phyloP scores from a whole-genome alignment of 2,329 filamentous ascomycete genomes.

The Hirsutella rhossiliensis region DNA sequence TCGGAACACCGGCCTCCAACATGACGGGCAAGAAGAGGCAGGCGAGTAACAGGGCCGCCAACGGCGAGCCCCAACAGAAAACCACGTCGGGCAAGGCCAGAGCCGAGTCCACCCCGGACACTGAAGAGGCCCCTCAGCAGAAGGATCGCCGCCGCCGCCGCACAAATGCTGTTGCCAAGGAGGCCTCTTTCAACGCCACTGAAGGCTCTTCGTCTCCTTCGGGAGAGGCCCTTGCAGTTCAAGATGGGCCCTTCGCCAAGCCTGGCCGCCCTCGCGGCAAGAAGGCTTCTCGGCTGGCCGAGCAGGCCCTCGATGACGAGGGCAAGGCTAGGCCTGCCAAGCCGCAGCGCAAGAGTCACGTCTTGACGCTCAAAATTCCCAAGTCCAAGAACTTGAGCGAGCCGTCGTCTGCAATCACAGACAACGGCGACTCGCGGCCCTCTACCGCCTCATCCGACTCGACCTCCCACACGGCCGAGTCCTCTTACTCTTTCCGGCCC shows the following conservation, averaged over 20 bases:
- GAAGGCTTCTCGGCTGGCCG: neutral
- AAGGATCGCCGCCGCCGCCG: slow-evolving; percentile 14
- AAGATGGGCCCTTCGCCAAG: neutral
- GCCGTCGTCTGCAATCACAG: slow-evolving; percentile 21
- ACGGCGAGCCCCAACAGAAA: slow-evolving; percentile 19
- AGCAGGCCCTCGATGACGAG: neutral
- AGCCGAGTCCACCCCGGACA: slow-evolving; percentile 19
- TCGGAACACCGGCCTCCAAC: slow-evolving; percentile 32
- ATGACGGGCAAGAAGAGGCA: slow-evolving; percentile 17
- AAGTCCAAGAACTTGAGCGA: slow-evolving; percentile 26
- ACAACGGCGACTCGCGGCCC: slow-evolving; percentile 36
- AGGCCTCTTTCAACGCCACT: neutral
- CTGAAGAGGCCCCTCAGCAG: slow-evolving; percentile 9
- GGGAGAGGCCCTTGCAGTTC: neutral
- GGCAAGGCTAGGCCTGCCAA: slow-evolving; percentile 9
- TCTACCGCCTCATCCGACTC: slow-evolving; percentile 41
- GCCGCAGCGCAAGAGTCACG: slow-evolving; percentile 17
- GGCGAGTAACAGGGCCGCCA: slow-evolving; percentile 16
- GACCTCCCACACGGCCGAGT: slow-evolving; percentile 34
- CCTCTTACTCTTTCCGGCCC: slow-evolving; percentile 40
- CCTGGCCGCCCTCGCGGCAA: neutral
- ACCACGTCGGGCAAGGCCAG: neutral
- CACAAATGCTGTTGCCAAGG: neutral
- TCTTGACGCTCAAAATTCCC: slow-evolving; percentile 27
- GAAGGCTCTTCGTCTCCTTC: slow-evolving; percentile 1